Conservation (phyloP, 768 basidiomycete genomes). For the Candolleomyces eurysporus region DNA sequence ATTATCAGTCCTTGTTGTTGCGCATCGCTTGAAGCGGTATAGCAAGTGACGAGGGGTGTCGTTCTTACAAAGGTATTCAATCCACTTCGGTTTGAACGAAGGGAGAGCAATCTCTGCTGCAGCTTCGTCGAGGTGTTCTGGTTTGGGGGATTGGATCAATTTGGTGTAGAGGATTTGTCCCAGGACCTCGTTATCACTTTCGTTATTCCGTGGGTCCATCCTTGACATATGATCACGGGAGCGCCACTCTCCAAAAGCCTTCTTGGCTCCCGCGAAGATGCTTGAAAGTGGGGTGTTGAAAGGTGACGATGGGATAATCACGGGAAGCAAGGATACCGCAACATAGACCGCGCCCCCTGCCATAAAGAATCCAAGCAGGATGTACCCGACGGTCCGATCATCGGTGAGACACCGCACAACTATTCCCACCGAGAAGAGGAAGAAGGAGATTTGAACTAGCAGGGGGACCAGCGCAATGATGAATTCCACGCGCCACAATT, state of each 20-base stretch:
- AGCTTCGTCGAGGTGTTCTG: not conserved
- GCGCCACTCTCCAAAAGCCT: too few relatives aligned
- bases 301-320: not conserved
- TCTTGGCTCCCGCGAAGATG: too few relatives aligned
- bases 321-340: not conserved
- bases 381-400: not conserved
- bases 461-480: constrained; percentile 14
- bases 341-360: not conserved
- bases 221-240: too few relatives aligned
- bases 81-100: not conserved
- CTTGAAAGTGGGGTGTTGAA: not conserved
- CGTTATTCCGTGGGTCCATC: too few relatives aligned
- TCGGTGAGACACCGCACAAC: constrained; percentile 4
- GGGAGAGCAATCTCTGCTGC: not conserved
- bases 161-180: not conserved
- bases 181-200: not conserved
- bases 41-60: not conserved
- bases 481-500: constrained; percentile 12
- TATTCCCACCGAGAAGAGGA: constrained; percentile 17
- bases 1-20: not conserved
- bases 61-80: not conserved
- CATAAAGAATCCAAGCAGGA: not conserved
- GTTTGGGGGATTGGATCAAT: constrained; percentile 1
- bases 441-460: constrained; percentile 16
- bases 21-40: not conserved